Evolutionary conservation across 345 rosid genomes (phyloP).

Genomic region (Linum lewisii): DNA sequence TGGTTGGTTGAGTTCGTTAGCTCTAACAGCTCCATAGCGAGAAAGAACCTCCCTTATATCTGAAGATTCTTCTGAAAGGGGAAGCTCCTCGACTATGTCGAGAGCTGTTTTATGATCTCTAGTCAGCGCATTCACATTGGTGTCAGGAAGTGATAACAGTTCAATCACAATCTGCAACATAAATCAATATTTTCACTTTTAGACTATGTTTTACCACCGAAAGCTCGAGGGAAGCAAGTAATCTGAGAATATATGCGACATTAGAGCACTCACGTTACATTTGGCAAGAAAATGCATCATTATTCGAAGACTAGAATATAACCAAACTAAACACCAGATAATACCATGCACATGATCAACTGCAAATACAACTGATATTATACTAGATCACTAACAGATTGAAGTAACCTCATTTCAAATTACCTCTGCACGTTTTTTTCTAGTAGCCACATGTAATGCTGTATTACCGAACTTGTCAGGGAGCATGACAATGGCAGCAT

Average conservation of each 20-base stretch:
- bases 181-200: conserved; percentile 6
- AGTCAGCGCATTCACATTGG: conserved; percentile 73
- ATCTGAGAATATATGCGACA: neutral
- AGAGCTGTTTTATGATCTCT: conserved; percentile 92
- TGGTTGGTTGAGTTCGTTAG: conserved; percentile 93
- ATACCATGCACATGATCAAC: neutral
- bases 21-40: conserved; percentile 69
- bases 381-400: conserved; percentile 1
- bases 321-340: too few species aligned
- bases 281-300: too few species aligned
- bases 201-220: neutral
- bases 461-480: conserved; percentile 90
- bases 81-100: conserved; percentile 87
- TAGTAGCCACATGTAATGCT: conserved; percentile 88
- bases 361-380: neutral
- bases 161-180: conserved; percentile 70
- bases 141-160: conserved; percentile 69
- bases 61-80: conserved; percentile 70
- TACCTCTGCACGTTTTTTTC: conserved; percentile 89
- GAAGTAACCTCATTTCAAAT: neutral
- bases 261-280: neutral
- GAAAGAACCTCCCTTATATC: conserved; percentile 63
- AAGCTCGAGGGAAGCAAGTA: neutral
- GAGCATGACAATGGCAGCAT: conserved; percentile 92
- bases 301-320: too few species aligned